A percentile compares a stretch with the other conserved stretches of the same genome.
Conservation (phyloP, 306 rosid species). For the Cicer bijugum region DNA sequence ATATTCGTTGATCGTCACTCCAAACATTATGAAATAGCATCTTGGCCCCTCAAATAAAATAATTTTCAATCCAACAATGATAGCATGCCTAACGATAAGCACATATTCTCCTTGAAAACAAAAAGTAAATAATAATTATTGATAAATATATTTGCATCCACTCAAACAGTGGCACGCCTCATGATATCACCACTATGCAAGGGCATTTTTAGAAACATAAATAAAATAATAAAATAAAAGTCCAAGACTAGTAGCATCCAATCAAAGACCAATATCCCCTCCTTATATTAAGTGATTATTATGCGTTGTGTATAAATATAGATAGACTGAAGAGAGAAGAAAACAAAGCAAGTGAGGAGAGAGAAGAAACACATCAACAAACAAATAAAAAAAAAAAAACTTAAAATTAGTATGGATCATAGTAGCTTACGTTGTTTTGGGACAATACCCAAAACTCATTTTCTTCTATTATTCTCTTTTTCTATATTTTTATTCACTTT, state of each 20-base stretch:
- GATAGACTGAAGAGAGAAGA: conserved; percentile 47
- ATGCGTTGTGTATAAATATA: conserved; percentile 40
- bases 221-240: background rate
- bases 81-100: conserved; percentile 39
- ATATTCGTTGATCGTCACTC: conserved; percentile 40
- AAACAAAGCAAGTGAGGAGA: conserved; percentile 42
- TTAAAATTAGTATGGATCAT: conserved; percentile 52
- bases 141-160: conserved; percentile 27
- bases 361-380: conserved; percentile 17
- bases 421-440: conserved; percentile 51
- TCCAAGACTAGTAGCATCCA: conserved; percentile 12
- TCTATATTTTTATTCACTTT: conserved; percentile 28
- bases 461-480: conserved; percentile 4
- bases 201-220: conserved; percentile 41
- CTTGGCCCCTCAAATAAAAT: conserved; percentile 13
- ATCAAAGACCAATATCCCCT: conserved; percentile 26
- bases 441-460: conserved; percentile 32
- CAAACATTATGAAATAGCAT: conserved; percentile 33
- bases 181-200: background rate
- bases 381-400: conserved; percentile 18
- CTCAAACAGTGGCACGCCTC: conserved; percentile 26
- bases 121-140: background rate
- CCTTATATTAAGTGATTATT: conserved; percentile 13
- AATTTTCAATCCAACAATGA: conserved; percentile 40
- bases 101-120: conserved; percentile 32